Evolutionary conservation across 202 grass and related monocot species (phyloP).

Genomic region (Carex arenaria): DNA sequence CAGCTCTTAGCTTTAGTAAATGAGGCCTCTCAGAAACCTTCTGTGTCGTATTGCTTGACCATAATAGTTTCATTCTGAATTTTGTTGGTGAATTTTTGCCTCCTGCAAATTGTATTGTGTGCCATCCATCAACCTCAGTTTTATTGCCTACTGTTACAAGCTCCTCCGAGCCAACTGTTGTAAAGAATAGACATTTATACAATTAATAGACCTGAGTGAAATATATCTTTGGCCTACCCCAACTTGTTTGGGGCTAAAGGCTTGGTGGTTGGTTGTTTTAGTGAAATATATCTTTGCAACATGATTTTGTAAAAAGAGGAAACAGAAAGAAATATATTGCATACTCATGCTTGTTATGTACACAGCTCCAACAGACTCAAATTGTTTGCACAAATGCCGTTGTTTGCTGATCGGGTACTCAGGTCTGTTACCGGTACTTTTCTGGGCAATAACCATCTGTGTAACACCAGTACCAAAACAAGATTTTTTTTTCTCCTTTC

Average conservation of each 20-base stretch:
- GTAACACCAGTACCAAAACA: neutral
- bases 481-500: neutral
- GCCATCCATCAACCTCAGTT: slow-evolving; percentile 65
- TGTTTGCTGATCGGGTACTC: neutral
- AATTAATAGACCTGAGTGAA: neutral
- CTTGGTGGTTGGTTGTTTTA: no score
- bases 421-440: neutral
- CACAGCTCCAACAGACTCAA: neutral
- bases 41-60: slow-evolving; percentile 30
- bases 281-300: neutral
- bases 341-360: neutral
- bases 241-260: no score
- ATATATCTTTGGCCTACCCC: neutral
- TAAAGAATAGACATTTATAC: neutral
- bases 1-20: slow-evolving; percentile 69
- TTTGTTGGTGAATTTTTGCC: slow-evolving; percentile 79
- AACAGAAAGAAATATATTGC: neutral
- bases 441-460: neutral
- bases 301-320: neutral
- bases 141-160: slow-evolving; percentile 51
- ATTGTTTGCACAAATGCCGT: neutral
- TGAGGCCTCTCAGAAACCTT: slow-evolving; percentile 24
- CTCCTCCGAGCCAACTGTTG: slow-evolving; percentile 47
- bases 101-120: slow-evolving; percentile 84
- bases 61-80: slow-evolving; percentile 59